Percentiles rank a stretch among this genome's conserved stretches.
These are phyloP conservation scores for Blastocladiella britannica DNA, from an alignment of 192 early-diverging fungal genomes.

Conservation along the genomic window DNA sequence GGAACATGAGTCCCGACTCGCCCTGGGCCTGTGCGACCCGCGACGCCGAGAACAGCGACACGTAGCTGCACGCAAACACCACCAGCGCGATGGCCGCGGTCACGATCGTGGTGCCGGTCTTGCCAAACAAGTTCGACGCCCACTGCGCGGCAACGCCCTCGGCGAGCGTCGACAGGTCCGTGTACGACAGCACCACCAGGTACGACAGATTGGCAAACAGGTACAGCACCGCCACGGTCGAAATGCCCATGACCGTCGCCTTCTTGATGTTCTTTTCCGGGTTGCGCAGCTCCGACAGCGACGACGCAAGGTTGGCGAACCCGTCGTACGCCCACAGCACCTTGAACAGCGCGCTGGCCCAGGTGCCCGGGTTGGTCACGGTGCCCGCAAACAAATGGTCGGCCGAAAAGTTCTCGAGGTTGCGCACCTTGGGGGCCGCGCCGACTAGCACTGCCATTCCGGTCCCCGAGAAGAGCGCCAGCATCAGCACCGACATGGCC, in stretches of 20 bases:
- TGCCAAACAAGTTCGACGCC: constrained; percentile 30
- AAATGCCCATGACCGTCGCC: constrained; percentile 54
- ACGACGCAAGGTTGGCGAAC: constrained; percentile 60
- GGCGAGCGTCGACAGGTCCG: constrained; percentile 39
- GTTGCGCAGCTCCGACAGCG: constrained; percentile 61
- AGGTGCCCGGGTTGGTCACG: constrained; percentile 18
- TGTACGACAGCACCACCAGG: constrained; percentile 51
- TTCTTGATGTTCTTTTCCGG: constrained; percentile 58
- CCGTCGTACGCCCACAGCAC: constrained; percentile 37
- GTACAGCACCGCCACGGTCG: constrained; percentile 48
- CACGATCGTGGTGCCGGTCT: constrained; percentile 18
- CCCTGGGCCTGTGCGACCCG: constrained; percentile 28
- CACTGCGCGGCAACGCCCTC: constrained; percentile 35
- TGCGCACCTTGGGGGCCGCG: constrained; percentile 15
- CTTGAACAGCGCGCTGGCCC: constrained; percentile 25
- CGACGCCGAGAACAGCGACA: constrained; percentile 3
- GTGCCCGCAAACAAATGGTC: constrained; percentile 40
- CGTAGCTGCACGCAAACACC: background rate
- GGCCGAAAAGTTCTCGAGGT: constrained; percentile 17
- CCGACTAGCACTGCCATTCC: constrained; percentile 46
- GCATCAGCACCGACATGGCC: constrained; percentile 43
- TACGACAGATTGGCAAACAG: constrained; percentile 64
- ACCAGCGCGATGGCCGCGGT: constrained; percentile 25
- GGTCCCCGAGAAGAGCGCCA: constrained; percentile 39
- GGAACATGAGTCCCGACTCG: background rate